A percentile compares a stretch with the other conserved stretches of the same genome.
phyloP scores from a whole-genome alignment of 2,329 filamentous ascomycete genomes.

The Paraphaeosphaeria sporulosa region DNA sequence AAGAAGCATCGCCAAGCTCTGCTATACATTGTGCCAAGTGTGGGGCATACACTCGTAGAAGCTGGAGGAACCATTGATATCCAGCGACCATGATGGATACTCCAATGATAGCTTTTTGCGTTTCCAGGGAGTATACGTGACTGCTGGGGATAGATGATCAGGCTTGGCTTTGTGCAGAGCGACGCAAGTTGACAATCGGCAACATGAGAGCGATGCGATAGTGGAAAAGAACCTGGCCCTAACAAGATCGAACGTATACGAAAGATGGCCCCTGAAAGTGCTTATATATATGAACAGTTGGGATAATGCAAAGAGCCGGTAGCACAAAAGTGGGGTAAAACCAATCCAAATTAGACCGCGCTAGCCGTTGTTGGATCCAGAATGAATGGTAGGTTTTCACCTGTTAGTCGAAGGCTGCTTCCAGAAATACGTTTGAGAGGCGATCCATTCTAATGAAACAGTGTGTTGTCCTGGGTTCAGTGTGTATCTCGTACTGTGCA shows the following conservation, averaged over 20 bases:
- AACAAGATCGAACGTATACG: not conserved
- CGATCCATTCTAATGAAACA: no score
- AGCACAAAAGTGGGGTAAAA: slow-evolving; percentile 2
- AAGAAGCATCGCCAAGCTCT: not conserved
- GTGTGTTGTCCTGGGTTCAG: no score
- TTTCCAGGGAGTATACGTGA: not conserved
- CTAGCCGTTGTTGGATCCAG: not conserved
- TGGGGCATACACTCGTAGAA: not conserved
- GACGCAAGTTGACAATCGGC: not conserved
- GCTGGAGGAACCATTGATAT: not conserved
- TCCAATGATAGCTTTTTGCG: not conserved
- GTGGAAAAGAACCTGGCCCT: not conserved
- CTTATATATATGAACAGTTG: slow-evolving; percentile 2
- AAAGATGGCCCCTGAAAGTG: not conserved
- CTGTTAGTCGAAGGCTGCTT: not conserved
- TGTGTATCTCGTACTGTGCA: not conserved
- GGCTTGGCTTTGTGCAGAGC: not conserved
- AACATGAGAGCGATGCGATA: slow-evolving; percentile 8
- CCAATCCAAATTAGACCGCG: not conserved
- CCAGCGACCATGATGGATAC: no score
- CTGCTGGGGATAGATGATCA: not conserved
- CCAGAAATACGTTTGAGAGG: no score
- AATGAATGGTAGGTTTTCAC: not conserved
- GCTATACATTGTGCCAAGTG: not conserved
- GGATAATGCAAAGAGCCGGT: not conserved